Conservation (phyloP, 192 early-diverging fungal species). For the Phycomyces blakesleeanus region DNA sequence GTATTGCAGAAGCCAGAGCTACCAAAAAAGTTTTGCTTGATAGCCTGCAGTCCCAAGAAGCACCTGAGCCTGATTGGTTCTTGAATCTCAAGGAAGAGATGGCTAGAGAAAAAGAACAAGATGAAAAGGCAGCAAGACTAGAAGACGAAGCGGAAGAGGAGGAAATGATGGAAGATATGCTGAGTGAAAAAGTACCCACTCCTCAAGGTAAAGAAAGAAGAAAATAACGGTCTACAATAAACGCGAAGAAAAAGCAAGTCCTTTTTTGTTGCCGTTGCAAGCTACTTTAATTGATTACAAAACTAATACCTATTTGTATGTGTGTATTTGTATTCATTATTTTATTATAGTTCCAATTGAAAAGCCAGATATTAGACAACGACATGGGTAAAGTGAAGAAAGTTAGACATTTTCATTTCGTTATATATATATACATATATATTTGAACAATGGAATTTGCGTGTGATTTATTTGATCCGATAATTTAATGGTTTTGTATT, state of each 20-base stretch:
- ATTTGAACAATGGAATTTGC: too few species aligned
- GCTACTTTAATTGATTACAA: too few species aligned
- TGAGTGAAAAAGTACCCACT: not conserved
- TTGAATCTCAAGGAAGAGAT: constrained; percentile 7
- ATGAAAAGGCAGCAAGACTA: not conserved
- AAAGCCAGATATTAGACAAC: not conserved
- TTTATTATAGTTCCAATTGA: too few species aligned
- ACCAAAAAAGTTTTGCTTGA: constrained; percentile 15
- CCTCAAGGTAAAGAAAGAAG: too few species aligned
- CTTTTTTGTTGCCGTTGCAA: too few species aligned
- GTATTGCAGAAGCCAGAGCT: constrained; percentile 10
- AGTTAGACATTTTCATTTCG: too few species aligned
- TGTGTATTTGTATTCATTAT: too few species aligned
- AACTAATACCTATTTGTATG: too few species aligned
- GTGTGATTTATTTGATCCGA: too few species aligned
- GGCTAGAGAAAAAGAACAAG: not conserved
- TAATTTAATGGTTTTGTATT: not conserved
- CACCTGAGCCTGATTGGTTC: constrained; percentile 15
- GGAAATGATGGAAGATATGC: constrained; percentile 1
- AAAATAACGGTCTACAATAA: too few species aligned
- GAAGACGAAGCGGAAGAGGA: constrained; percentile 13
- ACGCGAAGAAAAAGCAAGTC: too few species aligned
- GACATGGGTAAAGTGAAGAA: constrained; percentile 2
- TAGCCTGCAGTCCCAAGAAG: not conserved
- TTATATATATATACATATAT: too few species aligned